Conservation (phyloP, 2,329 filamentous ascomycete genomes). For the Berkeleyomyces rouxiae region DNA sequence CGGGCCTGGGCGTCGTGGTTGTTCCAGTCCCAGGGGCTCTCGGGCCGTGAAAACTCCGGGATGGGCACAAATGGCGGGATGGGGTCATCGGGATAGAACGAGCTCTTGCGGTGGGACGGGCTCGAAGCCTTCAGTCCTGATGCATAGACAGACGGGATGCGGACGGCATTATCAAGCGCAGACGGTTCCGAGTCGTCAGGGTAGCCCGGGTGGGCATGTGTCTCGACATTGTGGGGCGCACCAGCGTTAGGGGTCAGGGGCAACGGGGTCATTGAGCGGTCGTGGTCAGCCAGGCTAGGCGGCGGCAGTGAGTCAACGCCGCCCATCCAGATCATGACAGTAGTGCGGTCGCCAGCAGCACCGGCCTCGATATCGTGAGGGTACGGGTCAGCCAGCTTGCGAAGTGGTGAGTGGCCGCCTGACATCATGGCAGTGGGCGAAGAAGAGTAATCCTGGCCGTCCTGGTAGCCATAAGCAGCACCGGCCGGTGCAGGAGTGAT, state of each 20-base stretch:
- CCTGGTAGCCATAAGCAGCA: slow-evolving; percentile 9
- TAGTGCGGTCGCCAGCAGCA: background rate
- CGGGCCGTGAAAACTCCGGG: background rate
- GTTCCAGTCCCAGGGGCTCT: slow-evolving; percentile 10
- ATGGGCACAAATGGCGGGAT: background rate
- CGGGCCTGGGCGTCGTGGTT: background rate
- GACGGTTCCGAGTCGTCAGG: background rate
- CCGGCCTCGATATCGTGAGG: background rate
- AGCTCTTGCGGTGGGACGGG: background rate
- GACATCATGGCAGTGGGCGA: background rate
- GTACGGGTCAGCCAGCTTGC: background rate
- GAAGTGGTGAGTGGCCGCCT: background rate
- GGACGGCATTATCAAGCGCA: slow-evolving; percentile 1
- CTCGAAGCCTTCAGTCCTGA: background rate
- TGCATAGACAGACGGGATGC: slow-evolving; percentile 6
- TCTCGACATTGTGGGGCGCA: background rate
- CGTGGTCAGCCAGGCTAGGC: background rate
- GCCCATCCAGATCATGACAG: slow-evolving; percentile 13
- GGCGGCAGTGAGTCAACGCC: background rate
- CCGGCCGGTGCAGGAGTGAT: background rate
- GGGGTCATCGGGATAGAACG: slow-evolving; percentile 1
- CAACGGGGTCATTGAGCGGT: background rate
- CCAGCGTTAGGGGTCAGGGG: slow-evolving; percentile 3
- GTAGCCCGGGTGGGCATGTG: background rate
- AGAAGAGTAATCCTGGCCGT: background rate